These are phyloP conservation scores for Suillus cothurnatus DNA, from an alignment of 768 basidiomycete species.

Conservation along the genomic window DNA sequence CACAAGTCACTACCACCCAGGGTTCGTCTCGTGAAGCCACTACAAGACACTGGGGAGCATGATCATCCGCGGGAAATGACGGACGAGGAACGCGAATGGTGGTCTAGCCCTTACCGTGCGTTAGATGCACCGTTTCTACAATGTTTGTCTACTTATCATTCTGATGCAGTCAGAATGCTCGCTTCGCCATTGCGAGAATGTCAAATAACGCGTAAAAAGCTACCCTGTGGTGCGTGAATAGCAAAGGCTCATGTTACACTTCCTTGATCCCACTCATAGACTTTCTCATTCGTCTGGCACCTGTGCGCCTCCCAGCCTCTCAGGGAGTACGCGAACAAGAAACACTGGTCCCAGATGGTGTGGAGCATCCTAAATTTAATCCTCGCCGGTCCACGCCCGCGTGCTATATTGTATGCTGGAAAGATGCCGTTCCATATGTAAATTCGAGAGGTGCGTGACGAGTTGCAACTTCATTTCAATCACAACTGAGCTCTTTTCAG, in stretches of 20 bases:
- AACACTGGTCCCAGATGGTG: constrained; percentile 55
- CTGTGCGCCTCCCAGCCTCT: constrained; percentile 43
- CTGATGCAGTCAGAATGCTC: constrained; percentile 66
- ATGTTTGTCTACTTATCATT: constrained; percentile 4
- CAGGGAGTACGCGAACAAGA: constrained; percentile 30
- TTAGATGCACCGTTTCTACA: constrained; percentile 13
- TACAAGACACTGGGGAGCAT: constrained; percentile 23
- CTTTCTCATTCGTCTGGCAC: constrained; percentile 63
- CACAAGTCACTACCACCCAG: constrained; percentile 64
- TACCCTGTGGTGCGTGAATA: constrained; percentile 56
- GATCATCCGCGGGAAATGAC: constrained; percentile 62
- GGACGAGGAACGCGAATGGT: constrained; percentile 61
- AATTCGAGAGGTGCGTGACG: constrained; percentile 41
- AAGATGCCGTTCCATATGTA: constrained; percentile 41
- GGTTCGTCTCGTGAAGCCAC: constrained; percentile 32
- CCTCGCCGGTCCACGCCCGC: constrained; percentile 47
- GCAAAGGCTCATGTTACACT: neutral
- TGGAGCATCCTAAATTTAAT: constrained; percentile 67
- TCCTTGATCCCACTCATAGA: constrained; percentile 41
- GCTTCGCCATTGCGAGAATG: constrained; percentile 64
- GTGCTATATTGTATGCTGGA: constrained; percentile 63
- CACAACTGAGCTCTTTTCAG: constrained; percentile 15
- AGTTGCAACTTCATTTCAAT: constrained; percentile 8
- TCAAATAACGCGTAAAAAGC: constrained; percentile 44
- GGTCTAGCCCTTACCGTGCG: constrained; percentile 77